These are phyloP conservation scores for Amaranthus cruentus DNA, from an alignment of 148 eudicot species.

Conservation along the genomic window DNA sequence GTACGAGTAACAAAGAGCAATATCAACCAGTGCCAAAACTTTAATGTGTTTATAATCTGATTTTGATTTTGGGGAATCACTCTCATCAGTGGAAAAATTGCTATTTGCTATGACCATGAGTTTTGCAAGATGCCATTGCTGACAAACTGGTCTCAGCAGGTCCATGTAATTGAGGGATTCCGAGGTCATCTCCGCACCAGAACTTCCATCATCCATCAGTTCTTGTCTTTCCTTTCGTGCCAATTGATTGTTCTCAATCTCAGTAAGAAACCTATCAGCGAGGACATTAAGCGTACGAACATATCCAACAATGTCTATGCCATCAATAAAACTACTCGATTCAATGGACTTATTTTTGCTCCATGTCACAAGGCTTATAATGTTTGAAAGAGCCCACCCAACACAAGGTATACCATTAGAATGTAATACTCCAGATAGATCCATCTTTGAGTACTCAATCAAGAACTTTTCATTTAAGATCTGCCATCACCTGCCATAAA, in stretches of 20 bases:
- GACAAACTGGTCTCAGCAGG: slow-evolving; percentile 71
- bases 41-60: slow-evolving; percentile 16
- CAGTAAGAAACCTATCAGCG: slow-evolving; percentile 51
- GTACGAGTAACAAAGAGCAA: slow-evolving; percentile 71
- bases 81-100: slow-evolving; percentile 26
- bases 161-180: slow-evolving; percentile 54
- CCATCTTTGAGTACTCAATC: slow-evolving; percentile 49
- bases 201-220: slow-evolving; percentile 22
- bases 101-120: slow-evolving; percentile 43
- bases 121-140: slow-evolving; percentile 86
- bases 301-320: slow-evolving; percentile 54
- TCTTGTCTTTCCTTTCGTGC: slow-evolving; percentile 35
- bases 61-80: slow-evolving; percentile 18
- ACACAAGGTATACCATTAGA: slow-evolving; percentile 47
- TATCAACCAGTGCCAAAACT: slow-evolving; percentile 47
- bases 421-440: slow-evolving; percentile 33
- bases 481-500: slow-evolving; percentile 97
- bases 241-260: slow-evolving; percentile 41
- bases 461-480: slow-evolving; percentile 57
- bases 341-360: slow-evolving; percentile 36
- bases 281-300: slow-evolving; percentile 51
- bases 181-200: slow-evolving; percentile 24
- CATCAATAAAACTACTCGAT: slow-evolving; percentile 47
- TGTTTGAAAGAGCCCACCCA: slow-evolving; percentile 88
- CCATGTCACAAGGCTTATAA: slow-evolving; percentile 56